A percentile compares a stretch with the other conserved stretches of the same genome.
Evolutionary conservation across 805 yeast genomes (phyloP).

Genomic region (Saccharomyces jurei): DNA sequence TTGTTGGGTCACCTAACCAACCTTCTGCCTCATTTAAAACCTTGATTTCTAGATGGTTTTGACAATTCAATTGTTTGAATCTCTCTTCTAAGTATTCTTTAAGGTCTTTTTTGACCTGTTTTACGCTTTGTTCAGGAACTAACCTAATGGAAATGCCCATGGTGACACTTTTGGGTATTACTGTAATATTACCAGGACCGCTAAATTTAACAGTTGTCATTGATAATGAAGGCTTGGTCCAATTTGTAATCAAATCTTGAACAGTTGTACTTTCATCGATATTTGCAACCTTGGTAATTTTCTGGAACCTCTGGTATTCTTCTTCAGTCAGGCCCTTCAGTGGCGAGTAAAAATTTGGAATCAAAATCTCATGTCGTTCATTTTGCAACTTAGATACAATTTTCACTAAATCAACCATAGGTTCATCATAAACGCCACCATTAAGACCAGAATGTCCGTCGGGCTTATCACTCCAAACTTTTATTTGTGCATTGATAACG

Average conservation of each 20-base stretch:
- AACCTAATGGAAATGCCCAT: conserved; percentile 76
- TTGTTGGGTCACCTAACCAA: conserved; percentile 85
- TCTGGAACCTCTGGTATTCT: conserved; percentile 56
- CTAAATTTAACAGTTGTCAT: conserved; percentile 77
- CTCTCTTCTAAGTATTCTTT: conserved; percentile 37
- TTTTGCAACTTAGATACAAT: conserved; percentile 55
- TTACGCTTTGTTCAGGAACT: conserved; percentile 79
- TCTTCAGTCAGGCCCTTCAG: conserved; percentile 47
- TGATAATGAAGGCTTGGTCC: conserved; percentile 88
- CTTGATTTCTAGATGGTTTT: conserved; percentile 52
- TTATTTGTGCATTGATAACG: conserved; percentile 71
- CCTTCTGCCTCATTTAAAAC: conserved; percentile 87
- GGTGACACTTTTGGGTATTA: conserved; percentile 74
- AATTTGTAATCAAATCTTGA: conserved; percentile 59
- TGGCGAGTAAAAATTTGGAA: conserved; percentile 69
- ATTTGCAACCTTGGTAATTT: conserved; percentile 41
- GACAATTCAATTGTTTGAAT: conserved; percentile 47
- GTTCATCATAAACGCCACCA: conserved; percentile 86
- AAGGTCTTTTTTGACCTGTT: conserved; percentile 45
- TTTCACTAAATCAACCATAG: conserved; percentile 76
- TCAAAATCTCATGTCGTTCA: conserved; percentile 45
- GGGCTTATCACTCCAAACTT: conserved; percentile 62
- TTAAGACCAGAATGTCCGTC: conserved; percentile 95
- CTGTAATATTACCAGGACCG: conserved; percentile 85
- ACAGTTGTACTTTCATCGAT: conserved; percentile 28